phyloP scores from a whole-genome alignment of 2,329 filamentous ascomycete genomes.

The Microcyclosporella mali region DNA sequence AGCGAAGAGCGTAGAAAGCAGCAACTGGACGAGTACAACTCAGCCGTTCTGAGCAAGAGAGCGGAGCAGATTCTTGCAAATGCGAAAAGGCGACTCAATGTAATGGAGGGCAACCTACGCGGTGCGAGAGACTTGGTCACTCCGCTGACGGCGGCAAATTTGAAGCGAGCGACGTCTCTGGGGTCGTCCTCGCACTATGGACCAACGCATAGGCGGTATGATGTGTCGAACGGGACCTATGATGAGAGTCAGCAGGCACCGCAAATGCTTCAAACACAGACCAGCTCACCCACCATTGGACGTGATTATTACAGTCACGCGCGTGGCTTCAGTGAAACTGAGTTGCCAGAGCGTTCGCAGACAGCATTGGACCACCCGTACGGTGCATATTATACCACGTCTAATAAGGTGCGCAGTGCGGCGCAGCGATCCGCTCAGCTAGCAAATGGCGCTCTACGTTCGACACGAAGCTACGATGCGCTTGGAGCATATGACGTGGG shows the following conservation, averaged over 20 bases:
- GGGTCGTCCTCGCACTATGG: conserved; percentile 14
- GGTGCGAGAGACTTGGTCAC: conserved; percentile 56
- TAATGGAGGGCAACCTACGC: conserved; percentile 86
- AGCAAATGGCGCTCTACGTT: conserved; percentile 21
- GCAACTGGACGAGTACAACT: conserved; percentile 56
- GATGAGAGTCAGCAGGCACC: conserved; percentile 11
- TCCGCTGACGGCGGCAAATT: conserved; percentile 33
- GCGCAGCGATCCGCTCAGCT: conserved; percentile 4
- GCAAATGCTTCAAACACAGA: conserved; percentile 24
- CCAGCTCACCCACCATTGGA: conserved; percentile 26
- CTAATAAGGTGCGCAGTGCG: conserved; percentile 4
- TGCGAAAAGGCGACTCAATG: conserved; percentile 81
- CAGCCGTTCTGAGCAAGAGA: conserved; percentile 68
- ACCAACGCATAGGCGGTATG: conserved; percentile 14
- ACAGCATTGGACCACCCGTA: conserved; percentile 19
- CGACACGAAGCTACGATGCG: conserved; percentile 26
- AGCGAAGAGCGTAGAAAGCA: conserved; percentile 32
- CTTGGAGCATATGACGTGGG: conserved; percentile 12
- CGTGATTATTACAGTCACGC: conserved; percentile 43
- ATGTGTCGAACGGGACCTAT: conserved; percentile 17
- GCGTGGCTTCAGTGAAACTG: conserved; percentile 58
- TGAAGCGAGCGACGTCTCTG: conserved; percentile 34
- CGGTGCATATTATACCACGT: conserved; percentile 4
- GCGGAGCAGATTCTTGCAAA: conserved; percentile 89
- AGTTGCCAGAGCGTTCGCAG: conserved; percentile 36